Evolutionary conservation across 441 rosid genomes (phyloP), one percentile per base, ranked within the genome.

Genomic region (Erysimum pusillum): DNA sequence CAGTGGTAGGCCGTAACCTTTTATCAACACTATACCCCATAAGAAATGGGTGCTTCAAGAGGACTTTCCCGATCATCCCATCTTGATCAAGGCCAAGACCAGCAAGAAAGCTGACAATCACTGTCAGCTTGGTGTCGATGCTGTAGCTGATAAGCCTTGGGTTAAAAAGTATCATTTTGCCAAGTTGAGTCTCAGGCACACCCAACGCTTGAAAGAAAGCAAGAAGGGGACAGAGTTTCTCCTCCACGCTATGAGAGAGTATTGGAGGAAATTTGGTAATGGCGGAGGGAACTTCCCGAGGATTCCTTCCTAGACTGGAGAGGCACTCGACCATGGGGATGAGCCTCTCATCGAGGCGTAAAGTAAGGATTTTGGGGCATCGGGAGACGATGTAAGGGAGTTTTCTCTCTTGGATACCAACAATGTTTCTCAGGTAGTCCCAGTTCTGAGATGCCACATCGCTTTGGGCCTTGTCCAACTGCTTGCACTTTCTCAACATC

Each of bases 121-220:
- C 85, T 0, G 82, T 74, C 38, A 93, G 81, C 83, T 95, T 95
- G 57, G 89, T 77, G 57, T 93, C 92, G 57, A 95, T 93, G 81
- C 97, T 85, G 83, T 95, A 95, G 85, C 99, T 95, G 80, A 95
- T 73, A 3, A 95, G 95, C 86, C 99, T 87, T 0, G 99, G 99
- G 82, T 93, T 95, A 41, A 87, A 86, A 85, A 95, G 77, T 60
- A 93, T 71, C 39, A 95, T 84, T 73, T 87, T 95, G 44, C 98
- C 99, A 39, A 91, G 86, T 45, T 93, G 97, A 75, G 85, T 88
- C 77, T 93, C 96, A 20, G 99, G 86, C 61, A 95, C 87, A 31
- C 98, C 99, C 34, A 89, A 69, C 1, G 97, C 86, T 80, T 95
- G 96, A 71, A 93, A 89, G 88, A 93, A 95, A 25, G 98, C 99